Conservation (phyloP, 441 rosid species). For the Biscutella laevigata region DNA sequence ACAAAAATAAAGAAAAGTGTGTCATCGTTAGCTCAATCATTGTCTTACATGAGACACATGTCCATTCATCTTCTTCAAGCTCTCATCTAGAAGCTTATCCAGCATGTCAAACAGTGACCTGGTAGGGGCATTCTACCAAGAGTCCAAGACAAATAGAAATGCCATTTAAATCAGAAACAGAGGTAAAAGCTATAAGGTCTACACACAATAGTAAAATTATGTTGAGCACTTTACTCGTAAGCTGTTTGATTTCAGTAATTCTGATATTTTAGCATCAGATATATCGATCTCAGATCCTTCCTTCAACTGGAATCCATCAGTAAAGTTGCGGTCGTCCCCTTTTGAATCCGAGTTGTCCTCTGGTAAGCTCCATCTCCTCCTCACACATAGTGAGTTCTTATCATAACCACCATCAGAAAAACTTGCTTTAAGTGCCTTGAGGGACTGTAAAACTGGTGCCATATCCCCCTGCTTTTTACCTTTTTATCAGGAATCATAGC, state of each 20-base stretch:
- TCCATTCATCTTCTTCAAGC: conserved; percentile 56
- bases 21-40: conserved; percentile 21
- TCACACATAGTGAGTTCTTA: conserved; percentile 31
- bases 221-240: conserved; percentile 47
- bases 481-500: conserved; percentile 23
- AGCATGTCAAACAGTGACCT: conserved; percentile 56
- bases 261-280: conserved; percentile 57
- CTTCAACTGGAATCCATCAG: conserved; percentile 38
- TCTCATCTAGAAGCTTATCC: conserved; percentile 63
- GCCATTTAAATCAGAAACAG: conserved; percentile 18
- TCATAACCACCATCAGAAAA: conserved; percentile 36
- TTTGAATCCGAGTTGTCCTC: conserved; percentile 25
- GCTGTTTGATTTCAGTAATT: conserved; percentile 60
- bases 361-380: conserved; percentile 50
- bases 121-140: conserved; percentile 77
- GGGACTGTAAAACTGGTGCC: conserved; percentile 70
- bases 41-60: conserved; percentile 63
- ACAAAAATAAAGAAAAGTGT: conserved; percentile 15
- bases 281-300: conserved; percentile 55
- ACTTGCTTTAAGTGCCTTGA: conserved; percentile 51
- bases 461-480: conserved; percentile 54
- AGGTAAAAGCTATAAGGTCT: conserved; percentile 7
- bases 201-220: neutral
- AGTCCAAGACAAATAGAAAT: conserved; percentile 17
- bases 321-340: conserved; percentile 20